Conservation (phyloP, 768 basidiomycete species). For the Mycena chlorophos region DNA sequence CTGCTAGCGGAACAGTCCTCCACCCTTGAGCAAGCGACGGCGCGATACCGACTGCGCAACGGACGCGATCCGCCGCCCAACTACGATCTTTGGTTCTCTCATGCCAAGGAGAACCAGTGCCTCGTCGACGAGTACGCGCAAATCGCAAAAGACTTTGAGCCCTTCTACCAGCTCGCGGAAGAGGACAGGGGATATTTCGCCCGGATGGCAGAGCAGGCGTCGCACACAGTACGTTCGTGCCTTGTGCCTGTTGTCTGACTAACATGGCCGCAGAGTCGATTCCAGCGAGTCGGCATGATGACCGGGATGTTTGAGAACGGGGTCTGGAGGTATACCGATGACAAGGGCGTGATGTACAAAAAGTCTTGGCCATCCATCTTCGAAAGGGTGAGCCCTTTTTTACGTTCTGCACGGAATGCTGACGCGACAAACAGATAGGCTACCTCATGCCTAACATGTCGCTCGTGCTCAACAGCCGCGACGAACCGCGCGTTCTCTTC, state of each 20-base stretch:
- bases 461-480: conserved; percentile 1
- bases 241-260: background rate
- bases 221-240: background rate
- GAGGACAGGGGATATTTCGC: background rate
- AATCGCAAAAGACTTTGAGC: conserved; percentile 16
- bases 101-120: background rate
- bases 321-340: background rate
- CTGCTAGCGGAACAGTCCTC: conserved; percentile 1
- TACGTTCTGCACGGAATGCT: background rate
- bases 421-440: background rate
- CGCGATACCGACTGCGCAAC: conserved; percentile 19
- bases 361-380: background rate
- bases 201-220: background rate
- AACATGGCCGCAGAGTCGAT: background rate
- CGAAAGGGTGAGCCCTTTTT: background rate
- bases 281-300: background rate
- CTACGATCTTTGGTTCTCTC: conserved; percentile 20
- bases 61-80: conserved; percentile 18
- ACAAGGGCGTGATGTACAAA: background rate
- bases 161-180: background rate
- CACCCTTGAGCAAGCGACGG: conserved; percentile 13
- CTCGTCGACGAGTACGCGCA: background rate
- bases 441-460: conserved; percentile 1
- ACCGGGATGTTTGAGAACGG: conserved; percentile 1
- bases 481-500: conserved; percentile 3